Percentiles rank a stretch among this genome's conserved stretches.
Conservation (phyloP, 2,329 filamentous ascomycete genomes). For the Calonectria pteridis region DNA sequence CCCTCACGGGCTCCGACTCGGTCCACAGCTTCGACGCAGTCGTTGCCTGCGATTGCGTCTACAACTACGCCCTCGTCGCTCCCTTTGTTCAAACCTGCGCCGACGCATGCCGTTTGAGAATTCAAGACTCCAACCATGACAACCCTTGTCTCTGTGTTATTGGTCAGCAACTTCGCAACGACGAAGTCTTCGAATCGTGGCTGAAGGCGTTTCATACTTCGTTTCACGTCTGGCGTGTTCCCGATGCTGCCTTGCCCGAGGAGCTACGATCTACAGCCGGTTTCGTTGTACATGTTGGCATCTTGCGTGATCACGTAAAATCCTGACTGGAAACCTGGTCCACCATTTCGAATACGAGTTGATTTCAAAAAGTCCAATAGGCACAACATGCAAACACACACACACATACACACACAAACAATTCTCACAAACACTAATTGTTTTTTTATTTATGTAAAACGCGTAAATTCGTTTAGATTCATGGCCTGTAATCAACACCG, state of each 20-base stretch:
- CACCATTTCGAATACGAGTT: not conserved
- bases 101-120: slow-evolving; percentile 76
- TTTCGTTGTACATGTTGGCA: slow-evolving; percentile 85
- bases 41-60: slow-evolving; percentile 93
- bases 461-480: slow-evolving; percentile 24
- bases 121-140: slow-evolving; percentile 20
- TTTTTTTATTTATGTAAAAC: slow-evolving; percentile 13
- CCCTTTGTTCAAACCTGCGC: slow-evolving; percentile 87
- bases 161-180: slow-evolving; percentile 88
- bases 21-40: slow-evolving; percentile 75
- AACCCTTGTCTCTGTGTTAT: slow-evolving; percentile 80
- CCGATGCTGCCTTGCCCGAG: slow-evolving; percentile 70
- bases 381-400: not conserved
- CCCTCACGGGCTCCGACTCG: slow-evolving; percentile 52
- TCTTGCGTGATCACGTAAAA: slow-evolving; percentile 61
- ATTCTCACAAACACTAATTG: not conserved
- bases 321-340: not conserved
- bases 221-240: slow-evolving; percentile 84
- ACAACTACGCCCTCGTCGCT: slow-evolving; percentile 87
- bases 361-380: not conserved
- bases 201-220: slow-evolving; percentile 72
- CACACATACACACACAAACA: not conserved
- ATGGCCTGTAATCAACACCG: slow-evolving; percentile 23
- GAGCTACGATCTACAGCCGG: slow-evolving; percentile 75
- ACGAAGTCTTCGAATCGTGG: slow-evolving; percentile 89